Conservation (phyloP, 805 yeast species). For the Yamadazyma takamatsuzukensis region DNA sequence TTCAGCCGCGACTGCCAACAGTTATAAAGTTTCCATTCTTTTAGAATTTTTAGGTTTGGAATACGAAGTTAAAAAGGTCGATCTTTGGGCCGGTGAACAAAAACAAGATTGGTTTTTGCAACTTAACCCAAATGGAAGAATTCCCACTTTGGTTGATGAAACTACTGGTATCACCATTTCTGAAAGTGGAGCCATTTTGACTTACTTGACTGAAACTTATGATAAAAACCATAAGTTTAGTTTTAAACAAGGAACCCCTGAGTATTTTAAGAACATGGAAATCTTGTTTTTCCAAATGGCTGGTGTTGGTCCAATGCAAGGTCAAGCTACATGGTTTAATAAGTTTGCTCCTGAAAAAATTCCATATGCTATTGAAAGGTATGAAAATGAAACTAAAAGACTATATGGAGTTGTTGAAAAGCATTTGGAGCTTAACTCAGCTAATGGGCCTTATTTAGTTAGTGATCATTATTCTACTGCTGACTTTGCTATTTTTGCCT, state of each 20-base stretch:
- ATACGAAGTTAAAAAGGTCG: slow-evolving; percentile 39
- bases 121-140: slow-evolving; percentile 60
- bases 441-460: slow-evolving; percentile 50
- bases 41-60: slow-evolving; percentile 41
- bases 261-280: slow-evolving; percentile 51
- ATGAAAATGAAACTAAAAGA: slow-evolving; percentile 47
- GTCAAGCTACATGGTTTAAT: slow-evolving; percentile 52
- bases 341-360: slow-evolving; percentile 46
- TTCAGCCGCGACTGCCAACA: slow-evolving; percentile 40
- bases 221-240: slow-evolving; percentile 51
- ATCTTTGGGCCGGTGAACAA: slow-evolving; percentile 41
- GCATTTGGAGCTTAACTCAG: slow-evolving; percentile 43
- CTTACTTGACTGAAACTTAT: slow-evolving; percentile 56
- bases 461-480: slow-evolving; percentile 59
- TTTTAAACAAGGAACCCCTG: slow-evolving; percentile 30
- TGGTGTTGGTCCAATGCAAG: slow-evolving; percentile 58
- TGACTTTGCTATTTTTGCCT: slow-evolving; percentile 49
- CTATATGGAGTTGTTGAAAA: slow-evolving; percentile 52
- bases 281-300: slow-evolving; percentile 58
- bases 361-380: slow-evolving; percentile 53
- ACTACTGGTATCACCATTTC: slow-evolving; percentile 45
- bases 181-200: slow-evolving; percentile 62
- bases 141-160: slow-evolving; percentile 50
- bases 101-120: slow-evolving; percentile 56
- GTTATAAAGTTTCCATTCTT: slow-evolving; percentile 37